A percentile compares a stretch with the other conserved stretches of the same genome.
Evolutionary conservation across 2,329 filamentous ascomycete genomes (phyloP).

Genomic region (Aspergillus proliferans): DNA sequence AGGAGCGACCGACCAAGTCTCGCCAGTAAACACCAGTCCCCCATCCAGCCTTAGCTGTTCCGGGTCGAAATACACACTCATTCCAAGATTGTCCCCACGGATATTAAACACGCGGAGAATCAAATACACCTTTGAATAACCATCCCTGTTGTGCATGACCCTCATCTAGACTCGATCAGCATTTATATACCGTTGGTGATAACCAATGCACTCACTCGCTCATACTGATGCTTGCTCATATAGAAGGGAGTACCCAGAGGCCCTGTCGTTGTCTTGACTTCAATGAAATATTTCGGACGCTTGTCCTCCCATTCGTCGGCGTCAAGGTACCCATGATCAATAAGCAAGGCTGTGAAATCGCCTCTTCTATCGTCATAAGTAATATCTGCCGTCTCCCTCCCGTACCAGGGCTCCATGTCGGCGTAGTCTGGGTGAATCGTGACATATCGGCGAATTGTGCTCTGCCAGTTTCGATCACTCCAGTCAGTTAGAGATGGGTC

Average conservation of each 20-base stretch:
- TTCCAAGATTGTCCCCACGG: constrained; percentile 1
- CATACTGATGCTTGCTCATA: neutral
- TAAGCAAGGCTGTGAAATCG: too few species aligned
- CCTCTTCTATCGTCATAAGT: too few species aligned
- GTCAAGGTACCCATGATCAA: too few species aligned
- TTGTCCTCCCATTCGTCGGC: constrained; percentile 1
- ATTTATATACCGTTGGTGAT: too few species aligned
- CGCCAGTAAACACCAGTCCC: too few species aligned
- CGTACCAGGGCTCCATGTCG: neutral
- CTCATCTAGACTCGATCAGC: too few species aligned
- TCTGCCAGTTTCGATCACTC: constrained; percentile 3
- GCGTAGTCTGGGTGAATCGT: constrained; percentile 5
- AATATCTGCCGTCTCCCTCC: too few species aligned
- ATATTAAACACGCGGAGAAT: constrained; percentile 5
- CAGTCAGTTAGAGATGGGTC: too few species aligned
- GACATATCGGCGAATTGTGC: constrained; percentile 5
- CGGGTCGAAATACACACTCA: neutral
- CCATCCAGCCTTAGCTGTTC: too few species aligned
- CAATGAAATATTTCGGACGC: constrained; percentile 4
- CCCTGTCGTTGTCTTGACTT: constrained; percentile 6
- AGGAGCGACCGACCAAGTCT: too few species aligned
- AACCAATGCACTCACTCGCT: too few species aligned
- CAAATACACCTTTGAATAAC: constrained; percentile 2
- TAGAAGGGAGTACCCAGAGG: constrained; percentile 2
- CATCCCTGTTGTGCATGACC: too few species aligned